Evolutionary conservation across 768 basidiomycete species (phyloP).

Genomic region (Lactarius evosmus): DNA sequence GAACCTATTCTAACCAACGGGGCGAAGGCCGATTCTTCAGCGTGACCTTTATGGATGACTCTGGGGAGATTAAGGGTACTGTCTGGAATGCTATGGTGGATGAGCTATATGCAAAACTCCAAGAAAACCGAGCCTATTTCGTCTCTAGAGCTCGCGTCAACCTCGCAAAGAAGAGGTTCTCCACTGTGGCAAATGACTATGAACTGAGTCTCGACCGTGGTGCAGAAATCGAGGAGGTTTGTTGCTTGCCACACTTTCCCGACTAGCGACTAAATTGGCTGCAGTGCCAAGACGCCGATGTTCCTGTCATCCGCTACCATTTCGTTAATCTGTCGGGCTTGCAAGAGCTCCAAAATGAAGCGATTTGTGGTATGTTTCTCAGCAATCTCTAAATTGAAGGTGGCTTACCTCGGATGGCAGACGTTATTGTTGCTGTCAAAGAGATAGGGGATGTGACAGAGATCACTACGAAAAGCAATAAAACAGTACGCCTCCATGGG

Average conservation of each 20-base stretch:
- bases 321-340: conserved; percentile 68
- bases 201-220: conserved; percentile 82
- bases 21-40: conserved; percentile 97
- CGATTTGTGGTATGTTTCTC: conserved; percentile 64
- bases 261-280: conserved; percentile 1
- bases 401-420: conserved; percentile 39
- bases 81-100: conserved; percentile 87
- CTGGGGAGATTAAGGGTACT: conserved; percentile 87
- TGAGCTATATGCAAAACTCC: conserved; percentile 74
- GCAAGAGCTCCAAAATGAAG: conserved; percentile 66
- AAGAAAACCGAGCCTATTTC: conserved; percentile 91
- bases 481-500: conserved; percentile 41
- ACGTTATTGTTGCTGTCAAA: conserved; percentile 85
- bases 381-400: neutral
- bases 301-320: conserved; percentile 82
- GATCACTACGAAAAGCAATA: conserved; percentile 73
- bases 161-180: conserved; percentile 96
- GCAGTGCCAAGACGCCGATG: conserved; percentile 79
- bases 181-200: conserved; percentile 86
- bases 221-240: conserved; percentile 82
- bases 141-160: conserved; percentile 89
- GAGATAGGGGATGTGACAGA: conserved; percentile 66
- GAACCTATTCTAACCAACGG: conserved; percentile 79
- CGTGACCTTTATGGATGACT: conserved; percentile 91
- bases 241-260: conserved; percentile 23